phyloP scores from a whole-genome alignment of 257 asterid genomes.

The Lithospermum erythrorhizon region DNA sequence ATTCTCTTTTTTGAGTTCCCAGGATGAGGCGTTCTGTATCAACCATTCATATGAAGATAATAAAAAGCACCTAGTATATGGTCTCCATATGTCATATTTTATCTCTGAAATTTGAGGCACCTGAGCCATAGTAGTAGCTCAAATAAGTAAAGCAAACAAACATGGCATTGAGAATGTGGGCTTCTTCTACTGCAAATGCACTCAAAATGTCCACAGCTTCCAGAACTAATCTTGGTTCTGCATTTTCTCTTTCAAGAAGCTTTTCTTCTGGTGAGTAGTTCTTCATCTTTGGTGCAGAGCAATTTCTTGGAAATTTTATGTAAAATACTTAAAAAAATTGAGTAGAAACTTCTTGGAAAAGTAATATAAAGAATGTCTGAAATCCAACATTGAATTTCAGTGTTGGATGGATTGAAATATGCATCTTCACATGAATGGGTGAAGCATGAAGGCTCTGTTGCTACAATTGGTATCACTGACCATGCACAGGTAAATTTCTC shows the following conservation, averaged over 20 bases:
- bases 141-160: neutral
- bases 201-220: slow-evolving; percentile 49
- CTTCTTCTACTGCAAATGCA: slow-evolving; percentile 94
- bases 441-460: slow-evolving; percentile 73
- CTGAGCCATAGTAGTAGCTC: neutral
- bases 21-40: slow-evolving; percentile 65
- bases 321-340: too few species aligned
- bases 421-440: slow-evolving; percentile 90
- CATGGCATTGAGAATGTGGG: slow-evolving; percentile 93
- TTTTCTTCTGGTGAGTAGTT: slow-evolving; percentile 51
- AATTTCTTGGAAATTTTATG: neutral
- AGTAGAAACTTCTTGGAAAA: neutral
- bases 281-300: neutral
- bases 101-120: neutral
- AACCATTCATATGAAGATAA: slow-evolving; percentile 62
- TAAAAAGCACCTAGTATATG: slow-evolving; percentile 12
- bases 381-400: slow-evolving; percentile 23
- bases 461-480: slow-evolving; percentile 76
- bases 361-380: too few species aligned
- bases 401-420: slow-evolving; percentile 66
- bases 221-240: slow-evolving; percentile 28
- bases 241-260: slow-evolving; percentile 63
- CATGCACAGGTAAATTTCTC: slow-evolving; percentile 65
- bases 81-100: neutral
- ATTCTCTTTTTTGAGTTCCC: slow-evolving; percentile 5